Evolutionary conservation across 1,139 yeast species (phyloP), one percentile per base, ranked within the genome.

Genomic region (Nakaseomyces bracarensis): DNA sequence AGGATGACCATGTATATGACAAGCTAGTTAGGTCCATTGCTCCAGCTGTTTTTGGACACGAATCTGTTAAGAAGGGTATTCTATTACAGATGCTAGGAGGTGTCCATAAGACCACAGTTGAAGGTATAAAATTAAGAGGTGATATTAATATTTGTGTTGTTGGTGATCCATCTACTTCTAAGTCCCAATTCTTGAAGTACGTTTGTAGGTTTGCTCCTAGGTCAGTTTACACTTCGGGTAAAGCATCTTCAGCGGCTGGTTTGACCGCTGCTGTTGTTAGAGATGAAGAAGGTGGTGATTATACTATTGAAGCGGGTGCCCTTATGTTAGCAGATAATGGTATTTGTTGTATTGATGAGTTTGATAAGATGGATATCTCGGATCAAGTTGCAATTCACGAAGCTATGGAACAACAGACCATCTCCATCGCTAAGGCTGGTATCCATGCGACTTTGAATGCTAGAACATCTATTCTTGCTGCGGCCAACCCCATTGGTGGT

Each of bases 301-400:
- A 82, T 56, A 91, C 98, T 1, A 93, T 91, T 49, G 99, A 91
- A 63, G 99, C 98, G 0, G 99, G 99, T 62, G 99, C 99, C 2
- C 71, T 91, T 46, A 91, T 91, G 99, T 72, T 91, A 51, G 98
- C 98, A 1, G 99, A 91, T 65, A 93, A 91, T 60, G 99, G 99
- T 49, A 85, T 91, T 48, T 91, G 99, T 72, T 95, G 96, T 49
- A 91, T 91, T 65, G 99, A 91, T 62, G 99, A 91, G 66, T 91
- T 91, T 56, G 99, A 91, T 64, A 91, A 93, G 69, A 91, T 91
- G 98, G 97, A 91, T 64, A 65, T 91, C 39, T 67, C 79, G 4
- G 98, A 93, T 64, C 98, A 93, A 67, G 98, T 91, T 45, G 98
- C 98, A 3, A 91, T 91, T 69, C 99, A 91, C 68, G 99, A 91